These are phyloP conservation scores for Calonectria pteridis DNA, from an alignment of 2,329 filamentous ascomycete species.

Conservation along the genomic window DNA sequence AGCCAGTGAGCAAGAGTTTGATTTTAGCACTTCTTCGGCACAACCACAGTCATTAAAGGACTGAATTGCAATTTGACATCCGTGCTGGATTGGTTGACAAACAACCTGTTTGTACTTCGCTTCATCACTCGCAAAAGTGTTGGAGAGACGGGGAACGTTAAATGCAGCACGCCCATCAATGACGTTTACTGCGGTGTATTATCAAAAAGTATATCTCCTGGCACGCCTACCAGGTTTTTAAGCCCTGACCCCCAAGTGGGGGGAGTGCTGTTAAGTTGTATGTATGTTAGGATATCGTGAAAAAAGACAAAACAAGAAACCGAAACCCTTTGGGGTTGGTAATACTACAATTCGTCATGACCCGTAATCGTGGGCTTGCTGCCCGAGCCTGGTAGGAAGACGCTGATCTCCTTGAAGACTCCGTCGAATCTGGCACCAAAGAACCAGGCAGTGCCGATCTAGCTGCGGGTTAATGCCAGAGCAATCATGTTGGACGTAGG, in stretches of 20 bases:
- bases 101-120: not conserved
- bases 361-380: conserved; percentile 43
- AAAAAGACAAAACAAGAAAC: conserved; percentile 38
- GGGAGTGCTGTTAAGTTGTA: conserved; percentile 35
- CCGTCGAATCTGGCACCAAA: conserved; percentile 85
- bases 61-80: conserved; percentile 99
- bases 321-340: conserved; percentile 29
- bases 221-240: conserved; percentile 24
- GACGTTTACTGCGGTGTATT: conserved; percentile 40
- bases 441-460: conserved; percentile 84
- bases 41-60: conserved; percentile 88
- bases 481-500: not conserved
- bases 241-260: conserved; percentile 25
- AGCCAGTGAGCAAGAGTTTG: conserved; percentile 54
- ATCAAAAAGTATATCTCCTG: conserved; percentile 41
- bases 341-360: conserved; percentile 53
- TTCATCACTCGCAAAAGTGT: not conserved
- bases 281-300: conserved; percentile 48
- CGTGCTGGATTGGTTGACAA: conserved; percentile 72
- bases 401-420: conserved; percentile 44
- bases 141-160: conserved; percentile 27
- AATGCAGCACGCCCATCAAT: conserved; percentile 33
- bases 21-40: conserved; percentile 99
- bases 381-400: conserved; percentile 38
- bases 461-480: conserved; percentile 11